These are phyloP conservation scores for Sporopachydermia quercuum DNA, from an alignment of 805 yeast genomes.

Conservation along the genomic window DNA sequence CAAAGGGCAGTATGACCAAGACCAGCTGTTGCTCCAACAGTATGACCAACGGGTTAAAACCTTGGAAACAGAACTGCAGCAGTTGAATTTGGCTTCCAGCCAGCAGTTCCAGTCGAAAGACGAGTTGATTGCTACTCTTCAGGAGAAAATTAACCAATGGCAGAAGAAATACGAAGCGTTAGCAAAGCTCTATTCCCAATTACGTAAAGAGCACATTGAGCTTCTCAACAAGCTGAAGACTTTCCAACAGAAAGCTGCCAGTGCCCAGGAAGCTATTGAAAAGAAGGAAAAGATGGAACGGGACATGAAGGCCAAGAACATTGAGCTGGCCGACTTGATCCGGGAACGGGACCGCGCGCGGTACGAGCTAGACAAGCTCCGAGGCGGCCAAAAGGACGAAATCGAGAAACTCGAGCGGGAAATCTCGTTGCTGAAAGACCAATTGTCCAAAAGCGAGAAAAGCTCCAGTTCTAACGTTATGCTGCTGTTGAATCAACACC, in stretches of 20 bases:
- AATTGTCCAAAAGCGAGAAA: slow-evolving; percentile 44
- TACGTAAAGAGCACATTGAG: slow-evolving; percentile 82
- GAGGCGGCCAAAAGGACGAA: slow-evolving; percentile 49
- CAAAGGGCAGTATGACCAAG: slow-evolving; percentile 73
- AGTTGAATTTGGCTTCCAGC: slow-evolving; percentile 46
- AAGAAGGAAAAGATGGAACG: slow-evolving; percentile 70
- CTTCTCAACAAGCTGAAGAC: slow-evolving; percentile 65
- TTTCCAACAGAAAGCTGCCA: slow-evolving; percentile 71
- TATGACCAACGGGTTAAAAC: slow-evolving; percentile 76
- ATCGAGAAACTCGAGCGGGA: slow-evolving; percentile 52
- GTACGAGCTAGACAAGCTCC: slow-evolving; percentile 58
- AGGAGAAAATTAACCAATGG: slow-evolving; percentile 69
- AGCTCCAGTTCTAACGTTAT: slow-evolving; percentile 49
- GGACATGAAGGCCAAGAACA: slow-evolving; percentile 71
- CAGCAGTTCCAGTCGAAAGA: slow-evolving; percentile 67
- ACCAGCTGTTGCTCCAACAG: slow-evolving; percentile 70
- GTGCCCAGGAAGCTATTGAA: slow-evolving; percentile 81
- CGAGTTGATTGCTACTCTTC: slow-evolving; percentile 50
- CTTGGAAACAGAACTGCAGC: slow-evolving; percentile 56
- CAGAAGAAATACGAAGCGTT: slow-evolving; percentile 75
- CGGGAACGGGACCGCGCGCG: slow-evolving; percentile 83
- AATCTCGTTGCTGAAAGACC: slow-evolving; percentile 42
- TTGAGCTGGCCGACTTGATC: slow-evolving; percentile 78
- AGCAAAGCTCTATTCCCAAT: slow-evolving; percentile 79
- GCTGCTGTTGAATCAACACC: slow-evolving; percentile 44